Base-by-base conservation (phyloP, 2,329 filamentous ascomycete genomes). In the Thielaviopsis euricoi region DNA sequence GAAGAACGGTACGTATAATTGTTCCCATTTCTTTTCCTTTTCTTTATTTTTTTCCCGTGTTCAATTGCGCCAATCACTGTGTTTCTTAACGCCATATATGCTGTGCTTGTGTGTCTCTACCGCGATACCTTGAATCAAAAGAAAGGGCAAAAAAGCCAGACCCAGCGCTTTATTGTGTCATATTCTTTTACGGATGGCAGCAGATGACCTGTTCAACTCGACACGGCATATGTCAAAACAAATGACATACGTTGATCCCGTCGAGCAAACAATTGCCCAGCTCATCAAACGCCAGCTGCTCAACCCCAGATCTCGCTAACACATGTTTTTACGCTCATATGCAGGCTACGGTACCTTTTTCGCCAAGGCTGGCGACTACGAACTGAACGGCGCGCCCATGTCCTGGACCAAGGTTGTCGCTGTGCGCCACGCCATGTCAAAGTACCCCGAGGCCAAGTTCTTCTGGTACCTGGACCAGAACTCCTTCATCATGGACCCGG, bases 381-480 rank as follows among this genome's bases (percentile, higher is more conserved):
- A 86, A 61, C 76, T 89, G 33, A 70, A 75, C 60, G 77, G 77
- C 59, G 71, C 79, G 55, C 75, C 83, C 63, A 60, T 68, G 57
- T 82, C 82, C 52, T 94, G 87, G 87, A 76, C 87, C 49, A 82
- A 86, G 64, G 79, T 97, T 56, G 87, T 91, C 61, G 87, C 91
- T 7, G 76, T 94, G 67, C 86, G 93, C 61, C 91, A 98, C 69
- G 91, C 91, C 53, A 82, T 97, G 71, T 83, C 88, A 6, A 77
- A 83, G 52, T 84, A 85, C 67, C 88, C 90, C 5, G 79, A 89
- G 64, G 83, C 81, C 61, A 82, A 79, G 53, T 95, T 84, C 68
- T 79, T 97, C 68, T 97, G 91, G 85, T 89, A 85, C 67, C 81
- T 98, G 17, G 87, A 91, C 61, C 80, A 87, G 64, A 82, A 93